A percentile compares a stretch with the other conserved stretches of the same genome.
Evolutionary conservation across 768 basidiomycete genomes (phyloP).

Genomic region (Pleurotus platypus): DNA sequence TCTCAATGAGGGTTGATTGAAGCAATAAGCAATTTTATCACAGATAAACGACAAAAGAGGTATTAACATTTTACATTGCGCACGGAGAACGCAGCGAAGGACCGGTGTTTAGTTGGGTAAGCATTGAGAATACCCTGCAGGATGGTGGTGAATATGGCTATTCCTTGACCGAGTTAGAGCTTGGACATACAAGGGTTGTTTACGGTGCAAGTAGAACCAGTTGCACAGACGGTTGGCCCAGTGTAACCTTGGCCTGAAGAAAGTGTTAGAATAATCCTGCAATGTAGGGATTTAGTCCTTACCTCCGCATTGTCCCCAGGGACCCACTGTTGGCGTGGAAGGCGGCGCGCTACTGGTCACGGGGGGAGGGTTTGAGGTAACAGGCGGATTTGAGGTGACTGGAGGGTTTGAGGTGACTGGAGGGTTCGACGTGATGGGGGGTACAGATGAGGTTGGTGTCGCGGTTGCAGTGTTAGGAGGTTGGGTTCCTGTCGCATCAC

Average conservation of each 20-base stretch:
- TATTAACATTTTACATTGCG: too few relatives aligned
- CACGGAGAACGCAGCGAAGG: not conserved
- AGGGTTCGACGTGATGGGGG: not conserved
- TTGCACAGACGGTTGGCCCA: slow-evolving; percentile 36
- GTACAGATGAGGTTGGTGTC: slow-evolving; percentile 46
- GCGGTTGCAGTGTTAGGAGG: slow-evolving; percentile 28
- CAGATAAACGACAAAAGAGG: too few relatives aligned
- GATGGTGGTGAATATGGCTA: not conserved
- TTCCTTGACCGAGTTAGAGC: not conserved
- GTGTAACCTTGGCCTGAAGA: slow-evolving; percentile 30
- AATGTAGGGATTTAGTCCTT: not conserved
- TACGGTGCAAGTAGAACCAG: slow-evolving; percentile 31
- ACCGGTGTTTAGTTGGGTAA: not conserved
- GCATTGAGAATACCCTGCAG: slow-evolving; percentile 1
- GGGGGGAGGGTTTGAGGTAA: slow-evolving; percentile 10
- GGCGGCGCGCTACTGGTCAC: slow-evolving; percentile 22
- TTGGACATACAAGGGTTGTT: slow-evolving; percentile 37
- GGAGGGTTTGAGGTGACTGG: slow-evolving; percentile 5
- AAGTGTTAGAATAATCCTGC: not conserved
- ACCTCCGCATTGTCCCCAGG: slow-evolving; percentile 44
- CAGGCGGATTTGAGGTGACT: slow-evolving; percentile 16
- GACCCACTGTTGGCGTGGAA: slow-evolving; percentile 24
- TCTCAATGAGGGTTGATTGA: too few relatives aligned
- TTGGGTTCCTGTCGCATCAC: slow-evolving; percentile 27
- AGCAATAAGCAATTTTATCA: not conserved